Evolutionary conservation across 163 green algal species (phyloP), one percentile per base, ranked within the genome.

Genomic region (Scenedesmus sp.): DNA sequence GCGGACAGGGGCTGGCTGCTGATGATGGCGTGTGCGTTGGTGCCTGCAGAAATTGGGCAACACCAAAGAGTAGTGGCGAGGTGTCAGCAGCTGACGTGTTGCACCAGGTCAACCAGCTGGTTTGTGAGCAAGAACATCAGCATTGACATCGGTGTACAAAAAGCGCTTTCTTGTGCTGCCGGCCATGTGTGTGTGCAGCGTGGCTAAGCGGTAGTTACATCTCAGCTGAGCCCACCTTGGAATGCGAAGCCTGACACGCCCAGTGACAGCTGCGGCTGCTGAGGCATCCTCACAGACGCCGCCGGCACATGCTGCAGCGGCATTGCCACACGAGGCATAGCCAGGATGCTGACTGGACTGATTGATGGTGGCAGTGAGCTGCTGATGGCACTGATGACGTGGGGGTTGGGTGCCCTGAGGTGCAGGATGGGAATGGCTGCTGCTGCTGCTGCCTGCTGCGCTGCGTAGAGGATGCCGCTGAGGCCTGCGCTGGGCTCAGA

Each of bases 171-270:
- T 53, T 53, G 51, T 61, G 12, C 51, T 24, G 12, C 9, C n/a
- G n/a, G n/a, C 46, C 46, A 18, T 56, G 7, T 10, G 46, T 56
- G 10, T 56, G 46, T 56, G 7, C 46, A 56, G 46, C 61, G 24
- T 35, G 20, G 49, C 35, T 49, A 18, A 15, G 30, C n/a, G 49
- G 3, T 24, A 10, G n/a, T n/a, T 35, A 56, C 13, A 46, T 18
- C 51, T 6, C 10, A 2, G 3, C 40, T 16, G 3, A 30, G 30
- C 30, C 24, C 40, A 80, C 68, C 97, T 73, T 98, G 96, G 94
- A 99, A 98, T 40, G 96, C 97, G 93, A 99, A 99, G 1, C 95
- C 96, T 87, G 94, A 97, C 42, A 97, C 93, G 65, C 95, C 96
- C 2, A 92, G 49, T 3, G 90, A 59, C 42, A 86, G 16, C 46